Conservation (phyloP, 2,329 filamentous ascomycete genomes). For the Knufia petricola region DNA sequence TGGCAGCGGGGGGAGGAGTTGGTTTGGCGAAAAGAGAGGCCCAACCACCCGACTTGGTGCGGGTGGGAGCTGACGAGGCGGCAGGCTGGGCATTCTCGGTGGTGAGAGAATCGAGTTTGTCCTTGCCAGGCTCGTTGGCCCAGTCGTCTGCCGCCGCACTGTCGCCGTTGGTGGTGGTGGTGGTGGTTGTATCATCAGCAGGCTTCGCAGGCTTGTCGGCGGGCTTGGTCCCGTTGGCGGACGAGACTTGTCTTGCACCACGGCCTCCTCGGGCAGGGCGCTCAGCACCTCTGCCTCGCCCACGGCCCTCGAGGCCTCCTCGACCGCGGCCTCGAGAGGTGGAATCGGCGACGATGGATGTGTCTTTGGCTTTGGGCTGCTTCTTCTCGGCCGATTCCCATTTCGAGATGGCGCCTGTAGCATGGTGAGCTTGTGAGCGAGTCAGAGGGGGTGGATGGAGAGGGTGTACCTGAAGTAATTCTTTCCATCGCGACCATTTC, state of each 20-base stretch:
- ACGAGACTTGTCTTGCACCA: constrained; percentile 35
- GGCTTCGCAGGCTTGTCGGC: constrained; percentile 26
- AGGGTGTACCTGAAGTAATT: constrained; percentile 40
- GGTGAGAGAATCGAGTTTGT: constrained; percentile 22
- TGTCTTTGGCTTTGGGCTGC: constrained; percentile 40
- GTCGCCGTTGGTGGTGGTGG: constrained; percentile 22
- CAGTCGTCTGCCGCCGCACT: constrained; percentile 19
- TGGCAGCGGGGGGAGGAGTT: constrained; percentile 26
- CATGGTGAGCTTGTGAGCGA: constrained; percentile 8
- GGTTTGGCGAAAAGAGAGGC: constrained; percentile 66
- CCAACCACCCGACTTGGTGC: constrained; percentile 39
- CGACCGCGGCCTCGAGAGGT: constrained; percentile 36
- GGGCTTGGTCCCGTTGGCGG: constrained; percentile 34
- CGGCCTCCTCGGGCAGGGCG: constrained; percentile 38
- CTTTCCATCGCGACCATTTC: constrained; percentile 41
- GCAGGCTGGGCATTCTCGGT: constrained; percentile 17
- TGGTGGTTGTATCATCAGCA: constrained; percentile 13
- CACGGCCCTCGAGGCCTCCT: constrained; percentile 38
- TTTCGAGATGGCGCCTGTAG: constrained; percentile 40
- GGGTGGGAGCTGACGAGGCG: constrained; percentile 16
- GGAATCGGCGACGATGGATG: constrained; percentile 28
- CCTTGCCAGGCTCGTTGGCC: constrained; percentile 23
- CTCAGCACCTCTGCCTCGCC: constrained; percentile 36
- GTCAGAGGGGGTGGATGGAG: not conserved
- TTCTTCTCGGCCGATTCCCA: constrained; percentile 47